Base-by-base conservation (phyloP, 1,139 yeast genomes). In the Debaryomyces udenii region DNA sequence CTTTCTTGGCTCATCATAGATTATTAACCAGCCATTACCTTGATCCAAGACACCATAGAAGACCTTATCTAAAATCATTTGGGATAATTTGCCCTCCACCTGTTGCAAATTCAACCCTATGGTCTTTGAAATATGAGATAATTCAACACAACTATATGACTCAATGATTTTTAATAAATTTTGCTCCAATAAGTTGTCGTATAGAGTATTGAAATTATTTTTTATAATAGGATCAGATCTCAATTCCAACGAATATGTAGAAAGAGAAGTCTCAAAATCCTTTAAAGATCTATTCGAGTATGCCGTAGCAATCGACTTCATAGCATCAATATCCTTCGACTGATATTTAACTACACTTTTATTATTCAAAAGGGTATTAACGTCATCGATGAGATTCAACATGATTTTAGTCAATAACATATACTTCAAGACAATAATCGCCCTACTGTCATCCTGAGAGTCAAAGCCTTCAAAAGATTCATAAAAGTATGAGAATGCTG, bases 31-130 rank as follows among this genome's bases (percentile, higher is more conserved):
- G 5, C 99, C 99, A 61, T 91, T 91, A 35, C 99, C 99, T 70
- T 93, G 99, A 63, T 93, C 99, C 55, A 93, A 75, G 35, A 94
- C 98, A 36, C 99, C 99, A 57, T 85, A 86, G 55, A 94, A 89
- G 11, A 91, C 88, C 59, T 89, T 86, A 63, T 93, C 99, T 54
- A 93, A 76, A 53, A 93, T 93, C 99, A 93, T 93, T 66, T 93
- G 98, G 38, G 95, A 84, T 49, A 93, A 76, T 64, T 93, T 93
- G 14, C 96, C 96, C 66, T 93, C 99, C 22, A 93, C 91, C 60
- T 90, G 96, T 50, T 84, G 86, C 39, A 84, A 75, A 53, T 91
- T 93, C 47, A 94, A 77, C 4, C 97, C 98, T 47, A 94, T 86
- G 53, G 87, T 81, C 55, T 86, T 80, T 22, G 98, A 86, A 44